Evolutionary conservation across 805 yeast species (phyloP).

Genomic region (Candida alai): DNA sequence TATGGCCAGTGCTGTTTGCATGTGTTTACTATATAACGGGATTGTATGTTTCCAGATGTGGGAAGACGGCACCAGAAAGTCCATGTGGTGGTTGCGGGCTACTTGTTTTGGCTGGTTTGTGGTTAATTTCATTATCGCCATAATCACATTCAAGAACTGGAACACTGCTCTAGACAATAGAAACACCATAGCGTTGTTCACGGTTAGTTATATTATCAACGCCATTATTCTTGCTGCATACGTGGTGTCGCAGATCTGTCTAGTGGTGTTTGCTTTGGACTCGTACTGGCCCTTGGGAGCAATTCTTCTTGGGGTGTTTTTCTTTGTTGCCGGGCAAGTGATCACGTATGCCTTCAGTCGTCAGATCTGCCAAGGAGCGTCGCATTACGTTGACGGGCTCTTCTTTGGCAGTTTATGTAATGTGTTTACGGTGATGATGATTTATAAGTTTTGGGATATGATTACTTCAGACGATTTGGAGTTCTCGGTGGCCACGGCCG

Average conservation of each 20-base stretch:
- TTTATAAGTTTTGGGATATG: slow-evolving; percentile 95
- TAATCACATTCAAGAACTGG: slow-evolving; percentile 66
- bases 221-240: slow-evolving; percentile 61
- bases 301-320: slow-evolving; percentile 61
- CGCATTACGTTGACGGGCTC: slow-evolving; percentile 88
- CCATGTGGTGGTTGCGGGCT: slow-evolving; percentile 55
- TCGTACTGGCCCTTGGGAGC: slow-evolving; percentile 92
- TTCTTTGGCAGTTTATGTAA: slow-evolving; percentile 82
- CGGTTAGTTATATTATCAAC: slow-evolving; percentile 67
- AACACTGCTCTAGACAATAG: slow-evolving; percentile 49
- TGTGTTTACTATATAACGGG: slow-evolving; percentile 69
- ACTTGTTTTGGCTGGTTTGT: slow-evolving; percentile 56
- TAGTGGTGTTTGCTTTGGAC: slow-evolving; percentile 63
- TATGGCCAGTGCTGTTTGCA: slow-evolving; percentile 64
- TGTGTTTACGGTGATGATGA: slow-evolving; percentile 85
- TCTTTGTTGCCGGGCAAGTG: slow-evolving; percentile 79
- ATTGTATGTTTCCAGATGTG: slow-evolving; percentile 82
- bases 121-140: slow-evolving; percentile 60
- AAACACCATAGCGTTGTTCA: slow-evolving; percentile 66
- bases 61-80: slow-evolving; percentile 83
- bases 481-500: slow-evolving; percentile 62
- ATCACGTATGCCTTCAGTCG: slow-evolving; percentile 66
- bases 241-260: slow-evolving; percentile 61
- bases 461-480: slow-evolving; percentile 93
- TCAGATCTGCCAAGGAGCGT: slow-evolving; percentile 61